Percentiles rank a stretch among this genome's conserved stretches.
These are phyloP conservation scores for Suillus plorans DNA, from an alignment of 768 basidiomycete species.

Conservation along the genomic window DNA sequence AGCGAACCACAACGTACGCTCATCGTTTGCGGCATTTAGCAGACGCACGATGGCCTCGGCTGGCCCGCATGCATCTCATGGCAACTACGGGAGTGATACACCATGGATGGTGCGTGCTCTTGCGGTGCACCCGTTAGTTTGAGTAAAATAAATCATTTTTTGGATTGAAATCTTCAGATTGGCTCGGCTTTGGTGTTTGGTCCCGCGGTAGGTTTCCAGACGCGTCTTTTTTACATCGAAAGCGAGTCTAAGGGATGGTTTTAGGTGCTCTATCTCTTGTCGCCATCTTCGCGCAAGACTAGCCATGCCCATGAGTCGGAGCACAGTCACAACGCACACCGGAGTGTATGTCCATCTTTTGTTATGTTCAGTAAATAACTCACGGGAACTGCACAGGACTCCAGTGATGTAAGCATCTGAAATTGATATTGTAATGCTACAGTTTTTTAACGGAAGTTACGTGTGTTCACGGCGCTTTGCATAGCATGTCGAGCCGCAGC, in stretches of 20 bases:
- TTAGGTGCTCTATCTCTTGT: constrained; percentile 32
- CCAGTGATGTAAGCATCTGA: constrained; percentile 17
- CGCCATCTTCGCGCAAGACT: constrained; percentile 27
- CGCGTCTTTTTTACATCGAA: not conserved
- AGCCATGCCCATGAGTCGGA: constrained; percentile 21
- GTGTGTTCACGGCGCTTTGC: constrained; percentile 7
- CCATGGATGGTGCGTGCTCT: constrained; percentile 29
- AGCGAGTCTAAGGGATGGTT: not conserved
- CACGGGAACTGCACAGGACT: constrained; percentile 13
- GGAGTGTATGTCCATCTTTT: constrained; percentile 19
- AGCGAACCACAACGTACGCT: constrained; percentile 10
- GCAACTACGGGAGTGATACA: constrained; percentile 18
- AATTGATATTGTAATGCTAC: constrained; percentile 1
- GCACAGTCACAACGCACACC: constrained; percentile 14
- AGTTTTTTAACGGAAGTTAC: constrained; percentile 4
- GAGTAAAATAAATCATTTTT: constrained; percentile 4
- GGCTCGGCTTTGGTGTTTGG: constrained; percentile 34
- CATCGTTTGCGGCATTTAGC: constrained; percentile 16
- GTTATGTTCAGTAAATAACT: constrained; percentile 2
- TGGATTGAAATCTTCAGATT: constrained; percentile 15
- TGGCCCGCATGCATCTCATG: constrained; percentile 21
- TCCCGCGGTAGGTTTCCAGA: constrained; percentile 23
- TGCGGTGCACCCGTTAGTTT: not conserved
- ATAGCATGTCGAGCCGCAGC: constrained; percentile 16
- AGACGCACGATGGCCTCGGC: constrained; percentile 27